These are phyloP conservation scores for Fusarium staphyleae DNA, from an alignment of 2,329 filamentous ascomycete species.

Conservation along the genomic window DNA sequence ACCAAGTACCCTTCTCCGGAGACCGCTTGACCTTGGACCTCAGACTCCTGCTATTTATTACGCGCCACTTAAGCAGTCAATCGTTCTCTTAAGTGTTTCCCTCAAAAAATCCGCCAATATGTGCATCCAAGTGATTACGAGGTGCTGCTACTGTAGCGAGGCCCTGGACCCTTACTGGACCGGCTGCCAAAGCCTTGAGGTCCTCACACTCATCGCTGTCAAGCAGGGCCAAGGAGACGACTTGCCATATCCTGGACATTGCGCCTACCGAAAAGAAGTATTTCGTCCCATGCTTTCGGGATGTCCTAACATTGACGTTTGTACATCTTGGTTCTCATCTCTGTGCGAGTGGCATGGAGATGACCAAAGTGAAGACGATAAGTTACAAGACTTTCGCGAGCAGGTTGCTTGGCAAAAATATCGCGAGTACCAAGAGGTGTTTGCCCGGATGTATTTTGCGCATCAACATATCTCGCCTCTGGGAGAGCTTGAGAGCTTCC, in stretches of 20 bases:
- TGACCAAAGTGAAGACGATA: neutral
- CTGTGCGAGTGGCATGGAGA: neutral
- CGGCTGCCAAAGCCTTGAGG: slow-evolving; percentile 4
- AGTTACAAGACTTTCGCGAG: neutral
- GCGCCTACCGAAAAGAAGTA: neutral
- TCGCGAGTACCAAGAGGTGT: slow-evolving; percentile 10
- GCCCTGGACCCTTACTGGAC: slow-evolving; percentile 2
- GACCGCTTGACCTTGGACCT: no score
- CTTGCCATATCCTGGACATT: neutral
- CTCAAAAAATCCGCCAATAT: neutral
- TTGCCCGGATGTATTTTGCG: slow-evolving; percentile 13
- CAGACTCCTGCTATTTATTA: no score
- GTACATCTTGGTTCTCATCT: slow-evolving; percentile 22
- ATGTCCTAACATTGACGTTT: slow-evolving; percentile 19
- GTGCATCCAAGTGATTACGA: slow-evolving; percentile 10
- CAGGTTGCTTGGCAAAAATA: slow-evolving; percentile 9
- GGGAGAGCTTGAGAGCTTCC: slow-evolving; percentile 3
- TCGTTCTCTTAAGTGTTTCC: no score
- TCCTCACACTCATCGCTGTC: neutral
- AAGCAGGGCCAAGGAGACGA: neutral
- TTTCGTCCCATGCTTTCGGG: slow-evolving; percentile 10
- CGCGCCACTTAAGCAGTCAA: no score
- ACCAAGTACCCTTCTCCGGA: no score
- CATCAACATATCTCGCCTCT: neutral
- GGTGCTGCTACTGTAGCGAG: slow-evolving; percentile 26